Base-by-base conservation (phyloP, 192 early-diverging fungal genomes). In the Coemansia sp. region DNA sequence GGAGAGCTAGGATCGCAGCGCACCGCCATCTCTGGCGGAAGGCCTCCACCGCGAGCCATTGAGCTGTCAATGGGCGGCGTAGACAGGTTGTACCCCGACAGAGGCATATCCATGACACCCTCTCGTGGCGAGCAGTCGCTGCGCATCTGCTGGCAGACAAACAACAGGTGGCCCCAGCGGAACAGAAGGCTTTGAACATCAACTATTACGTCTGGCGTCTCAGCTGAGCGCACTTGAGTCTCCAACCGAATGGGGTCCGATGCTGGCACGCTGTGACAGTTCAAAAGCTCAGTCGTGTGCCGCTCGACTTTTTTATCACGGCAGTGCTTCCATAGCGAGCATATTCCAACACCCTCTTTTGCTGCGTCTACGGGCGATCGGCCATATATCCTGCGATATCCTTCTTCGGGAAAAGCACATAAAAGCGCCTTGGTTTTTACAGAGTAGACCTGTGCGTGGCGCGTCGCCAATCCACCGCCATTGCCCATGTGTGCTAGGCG, bases 401-500 rank as follows among this genome's bases (percentile, higher is more conserved):
- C 75, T 10, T 74, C 72, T 46, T 83, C 80, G 28, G 80, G 80
- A 31, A 83, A 77, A 28, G 75, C 75, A 31, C 80, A 83, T 21
- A 83, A 61, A 37, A 83, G 69, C 20, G 20, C 56, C 23, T 77
- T 60, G 31, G 56, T 69, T 14, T 68, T 69, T 48, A 73, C 53
- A 4, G 80, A 70, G 56, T 83, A 83, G 35, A 83, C 58, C 66
- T 83, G 80, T 2, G 58, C 71, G 59, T 83, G 80, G n/a, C 80
- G 71, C 39, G 80, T 74, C 9, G 61, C 60, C 50, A 83, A 37
- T 38, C 51, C 50, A 34, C 39, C 65, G 59, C 60, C 36, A 34
- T 51, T 60, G 60, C 6, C n/a, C 33, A 34, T 9, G 31, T 34
- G 55, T 9, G 33, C 5, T 33, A n/a, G n/a, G 28, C 55, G 55